Percentiles rank a stretch among this genome's conserved stretches.
phyloP scores from a whole-genome alignment of 129 eudicot genomes.

The Chrysanthemum lavandulifolium region DNA sequence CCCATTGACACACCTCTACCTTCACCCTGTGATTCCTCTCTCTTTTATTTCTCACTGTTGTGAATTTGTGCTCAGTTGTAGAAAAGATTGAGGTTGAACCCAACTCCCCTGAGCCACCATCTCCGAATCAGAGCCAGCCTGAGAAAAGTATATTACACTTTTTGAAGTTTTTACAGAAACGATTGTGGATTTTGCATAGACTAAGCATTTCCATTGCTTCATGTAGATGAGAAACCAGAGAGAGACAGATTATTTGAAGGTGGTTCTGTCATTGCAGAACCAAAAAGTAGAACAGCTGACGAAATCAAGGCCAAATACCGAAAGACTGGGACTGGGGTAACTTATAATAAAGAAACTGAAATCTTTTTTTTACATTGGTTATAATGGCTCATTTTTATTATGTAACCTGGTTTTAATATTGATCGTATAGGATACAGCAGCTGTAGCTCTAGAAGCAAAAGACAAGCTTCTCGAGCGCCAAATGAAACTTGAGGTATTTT shows the following conservation, averaged over 20 bases:
- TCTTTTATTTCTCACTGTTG: conserved; percentile 10
- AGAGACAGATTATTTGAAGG: conserved; percentile 86
- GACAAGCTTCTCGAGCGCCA: conserved; percentile 90
- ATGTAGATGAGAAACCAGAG: conserved; percentile 59
- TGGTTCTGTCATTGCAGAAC: conserved; percentile 53
- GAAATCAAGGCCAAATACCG: conserved; percentile 97
- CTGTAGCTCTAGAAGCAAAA: conserved; percentile 73
- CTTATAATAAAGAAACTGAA: neutral
- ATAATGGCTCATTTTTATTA: neutral
- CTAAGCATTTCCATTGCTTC: conserved; percentile 20
- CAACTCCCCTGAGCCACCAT: conserved; percentile 37
- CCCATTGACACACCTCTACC: neutral
- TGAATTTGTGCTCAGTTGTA: conserved; percentile 33
- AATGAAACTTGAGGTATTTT: conserved; percentile 90
- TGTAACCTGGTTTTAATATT: conserved; percentile 21
- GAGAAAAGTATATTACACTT: conserved; percentile 41
- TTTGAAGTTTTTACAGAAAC: conserved; percentile 5
- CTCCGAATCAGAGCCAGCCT: conserved; percentile 23
- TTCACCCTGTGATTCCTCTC: conserved; percentile 1
- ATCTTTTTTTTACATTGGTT: neutral
- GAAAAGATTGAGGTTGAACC: conserved; percentile 76
- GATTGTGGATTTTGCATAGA: neutral
- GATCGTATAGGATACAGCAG: conserved; percentile 60
- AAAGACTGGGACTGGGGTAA: conserved; percentile 66
- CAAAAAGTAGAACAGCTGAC: conserved; percentile 71